A percentile compares a stretch with the other conserved stretches of the same genome.
Evolutionary conservation across 1,284 basidiomycete genomes (phyloP).

Genomic region (Austroboletus novae-zelandiae): DNA sequence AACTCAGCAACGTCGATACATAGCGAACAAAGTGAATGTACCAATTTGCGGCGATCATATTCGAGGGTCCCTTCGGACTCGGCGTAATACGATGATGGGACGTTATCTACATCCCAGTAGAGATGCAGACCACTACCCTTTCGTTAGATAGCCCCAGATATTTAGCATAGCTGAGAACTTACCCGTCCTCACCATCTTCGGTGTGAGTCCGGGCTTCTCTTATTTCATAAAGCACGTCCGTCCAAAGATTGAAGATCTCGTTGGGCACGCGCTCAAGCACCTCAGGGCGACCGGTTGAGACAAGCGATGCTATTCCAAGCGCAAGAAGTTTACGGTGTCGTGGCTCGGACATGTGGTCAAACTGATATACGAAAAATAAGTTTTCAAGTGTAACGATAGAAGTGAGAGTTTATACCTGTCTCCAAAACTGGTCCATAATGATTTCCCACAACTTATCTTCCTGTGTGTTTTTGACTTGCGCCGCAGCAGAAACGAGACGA

Average conservation of each 20-base stretch:
- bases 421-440: slow-evolving; percentile 78
- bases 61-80: slow-evolving; percentile 65
- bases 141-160: background rate
- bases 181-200: slow-evolving; percentile 40
- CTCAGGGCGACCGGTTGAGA: slow-evolving; percentile 65
- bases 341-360: slow-evolving; percentile 81
- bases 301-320: slow-evolving; percentile 70
- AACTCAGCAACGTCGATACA: slow-evolving; percentile 7
- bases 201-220: slow-evolving; percentile 58
- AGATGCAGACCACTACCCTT: slow-evolving; percentile 39
- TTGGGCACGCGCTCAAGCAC: slow-evolving; percentile 67
- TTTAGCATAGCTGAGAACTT: background rate
- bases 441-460: slow-evolving; percentile 61
- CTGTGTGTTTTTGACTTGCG: slow-evolving; percentile 42
- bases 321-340: slow-evolving; percentile 71
- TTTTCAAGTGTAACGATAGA: background rate
- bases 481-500: slow-evolving; percentile 62
- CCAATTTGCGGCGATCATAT: slow-evolving; percentile 64
- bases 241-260: slow-evolving; percentile 86
- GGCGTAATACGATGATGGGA: slow-evolving; percentile 55
- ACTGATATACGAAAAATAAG: slow-evolving; percentile 44
- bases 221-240: slow-evolving; percentile 86
- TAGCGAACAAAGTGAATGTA: slow-evolving; percentile 33
- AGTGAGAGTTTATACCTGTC: slow-evolving; percentile 47
- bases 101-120: slow-evolving; percentile 65